Percentiles rank a stretch among this genome's conserved stretches.
Conservation (phyloP, 192 early-diverging fungal species). For the Podila epigama region DNA sequence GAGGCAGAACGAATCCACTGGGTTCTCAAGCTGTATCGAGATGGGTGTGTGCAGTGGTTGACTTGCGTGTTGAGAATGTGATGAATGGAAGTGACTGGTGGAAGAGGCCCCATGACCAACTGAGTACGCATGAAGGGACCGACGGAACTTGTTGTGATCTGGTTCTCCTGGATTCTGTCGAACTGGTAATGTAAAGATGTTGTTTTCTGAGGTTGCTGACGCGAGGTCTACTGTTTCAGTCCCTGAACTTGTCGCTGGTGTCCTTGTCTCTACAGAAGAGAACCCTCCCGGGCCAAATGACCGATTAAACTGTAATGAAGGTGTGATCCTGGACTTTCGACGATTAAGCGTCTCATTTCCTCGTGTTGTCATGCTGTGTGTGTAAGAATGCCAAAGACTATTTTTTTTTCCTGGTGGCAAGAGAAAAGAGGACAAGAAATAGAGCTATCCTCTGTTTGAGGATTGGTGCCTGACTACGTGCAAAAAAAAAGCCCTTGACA, state of each 20-base stretch:
- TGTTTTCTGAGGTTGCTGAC: background rate
- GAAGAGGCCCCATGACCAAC: background rate
- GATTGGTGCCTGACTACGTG: too few relatives aligned
- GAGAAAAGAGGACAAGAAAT: background rate
- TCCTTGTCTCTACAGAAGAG: background rate
- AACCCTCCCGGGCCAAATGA: constrained; percentile 22
- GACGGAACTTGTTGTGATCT: constrained; percentile 13
- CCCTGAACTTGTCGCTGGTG: background rate
- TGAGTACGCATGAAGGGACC: constrained; percentile 22
- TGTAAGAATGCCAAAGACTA: background rate
- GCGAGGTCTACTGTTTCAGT: too few relatives aligned
- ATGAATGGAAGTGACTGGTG: background rate
- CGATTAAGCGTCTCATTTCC: constrained; percentile 12
- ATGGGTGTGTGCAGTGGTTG: constrained; percentile 11
- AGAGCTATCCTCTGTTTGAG: too few relatives aligned
- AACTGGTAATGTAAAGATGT: constrained; percentile 19
- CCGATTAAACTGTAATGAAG: constrained; percentile 21
- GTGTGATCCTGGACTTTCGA: constrained; percentile 34
- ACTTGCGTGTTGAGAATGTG: background rate
- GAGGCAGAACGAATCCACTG: constrained; percentile 14
- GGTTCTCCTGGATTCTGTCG: constrained; percentile 10
- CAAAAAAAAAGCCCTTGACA: too few relatives aligned
- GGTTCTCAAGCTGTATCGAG: constrained; percentile 12
- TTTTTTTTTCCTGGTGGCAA: background rate
- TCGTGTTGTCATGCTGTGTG: constrained; percentile 5